Evolutionary conservation across 371 early-diverging fungal species (phyloP), one percentile per base, ranked within the genome.

Genomic region (Mucor mucedo): DNA sequence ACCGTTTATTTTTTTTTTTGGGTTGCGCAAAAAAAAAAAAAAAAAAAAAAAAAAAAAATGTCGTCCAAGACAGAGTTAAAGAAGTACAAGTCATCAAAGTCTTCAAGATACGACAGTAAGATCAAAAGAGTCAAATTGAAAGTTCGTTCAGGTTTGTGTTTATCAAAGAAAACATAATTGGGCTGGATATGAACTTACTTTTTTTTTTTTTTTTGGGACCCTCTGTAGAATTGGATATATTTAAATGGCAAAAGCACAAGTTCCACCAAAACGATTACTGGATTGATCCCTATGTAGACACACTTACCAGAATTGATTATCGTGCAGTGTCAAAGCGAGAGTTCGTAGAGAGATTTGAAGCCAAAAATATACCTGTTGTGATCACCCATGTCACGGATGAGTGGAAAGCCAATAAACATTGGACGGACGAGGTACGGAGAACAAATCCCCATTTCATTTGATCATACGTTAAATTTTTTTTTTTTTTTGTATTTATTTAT

Each of bases 271-370:
- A 79, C 29, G 83, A 84, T 58, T 86, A 80, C 54, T 79, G 78
- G 60, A 83, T 86, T 40, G 73, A 77, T 40, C 71, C 77, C 0
- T 72, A 62, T 27, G 72, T 73, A 4, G 86, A 86, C 40, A 75
- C 66, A 47, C 70, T 83, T 4, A 65, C 70, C 6, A 72, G 86
- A 52, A 83, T 86, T 42, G 80, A 83, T 60, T 80, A 75, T 57
- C 69, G 77, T 42, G 54, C 64, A 27, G 78, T 79, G 13, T 79
- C 86, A 2, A 78, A 77, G 44, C 66, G 75, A 44, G 87, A 87
- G 45, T 92, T 92, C 60, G 76, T 89, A 33, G 73, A 81, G 5
- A 63, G 68, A 21, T 92, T 68, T 48, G 92, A 92, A 63, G 65
- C 62, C 6, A 80, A 75, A 11, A 81, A 75, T 52, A 47, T 82